A percentile compares a stretch with the other conserved stretches of the same genome.
Conservation (phyloP, 2,329 filamentous ascomycete species). For the Triangularia setosa region DNA sequence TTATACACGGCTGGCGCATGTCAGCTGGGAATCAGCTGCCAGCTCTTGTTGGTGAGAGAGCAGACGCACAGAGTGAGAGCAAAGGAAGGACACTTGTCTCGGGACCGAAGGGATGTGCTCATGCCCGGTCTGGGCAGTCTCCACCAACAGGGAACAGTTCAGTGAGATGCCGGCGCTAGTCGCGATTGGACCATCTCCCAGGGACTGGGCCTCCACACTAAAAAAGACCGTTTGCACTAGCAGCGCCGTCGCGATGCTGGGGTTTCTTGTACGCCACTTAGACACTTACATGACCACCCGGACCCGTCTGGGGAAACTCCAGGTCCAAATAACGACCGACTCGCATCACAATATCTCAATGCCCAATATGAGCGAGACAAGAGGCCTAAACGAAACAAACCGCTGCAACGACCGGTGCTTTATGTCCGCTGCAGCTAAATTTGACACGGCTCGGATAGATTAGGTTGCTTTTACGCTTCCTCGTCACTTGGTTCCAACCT, state of each 20-base stretch:
- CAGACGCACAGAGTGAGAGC: neutral
- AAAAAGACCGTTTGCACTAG: neutral
- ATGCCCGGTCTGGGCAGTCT: conserved; percentile 2
- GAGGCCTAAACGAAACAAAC: neutral
- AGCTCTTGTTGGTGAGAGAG: too few relatives aligned
- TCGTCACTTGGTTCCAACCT: neutral
- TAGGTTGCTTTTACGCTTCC: conserved; percentile 17
- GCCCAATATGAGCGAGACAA: conserved; percentile 6
- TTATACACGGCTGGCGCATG: neutral
- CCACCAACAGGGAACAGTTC: neutral
- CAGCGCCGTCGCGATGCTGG: neutral
- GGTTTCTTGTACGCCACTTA: conserved; percentile 3
- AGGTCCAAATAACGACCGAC: conserved; percentile 3
- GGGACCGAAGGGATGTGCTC: conserved; percentile 2
- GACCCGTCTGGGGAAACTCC: conserved; percentile 5
- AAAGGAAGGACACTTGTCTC: neutral
- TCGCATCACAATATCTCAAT: conserved; percentile 5
- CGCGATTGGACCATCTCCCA: neutral
- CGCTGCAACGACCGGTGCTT: neutral
- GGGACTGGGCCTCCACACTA: neutral
- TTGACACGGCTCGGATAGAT: conserved; percentile 20
- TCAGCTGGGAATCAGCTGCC: neutral
- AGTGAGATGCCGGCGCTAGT: neutral
- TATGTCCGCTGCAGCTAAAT: conserved; percentile 18
- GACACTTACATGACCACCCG: conserved; percentile 2